Conservation (phyloP, 2,329 filamentous ascomycete species). For the Tolypocladium endophyticum region DNA sequence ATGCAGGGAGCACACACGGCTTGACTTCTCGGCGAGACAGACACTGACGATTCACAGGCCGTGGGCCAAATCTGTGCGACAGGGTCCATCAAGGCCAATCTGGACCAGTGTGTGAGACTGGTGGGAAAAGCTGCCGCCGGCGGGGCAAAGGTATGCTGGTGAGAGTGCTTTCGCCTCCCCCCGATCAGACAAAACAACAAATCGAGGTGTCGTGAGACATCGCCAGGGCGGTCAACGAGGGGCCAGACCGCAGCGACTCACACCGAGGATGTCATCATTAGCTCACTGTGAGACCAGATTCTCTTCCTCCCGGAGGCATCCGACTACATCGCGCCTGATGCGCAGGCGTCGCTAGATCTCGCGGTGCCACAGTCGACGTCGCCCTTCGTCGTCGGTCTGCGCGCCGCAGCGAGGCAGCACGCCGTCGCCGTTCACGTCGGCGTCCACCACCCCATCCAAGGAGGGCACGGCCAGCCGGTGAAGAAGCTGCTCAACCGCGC, state of each 20-base stretch:
- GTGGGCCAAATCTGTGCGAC: conserved; percentile 87
- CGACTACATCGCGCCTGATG: conserved; percentile 71
- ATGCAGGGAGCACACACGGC: background rate
- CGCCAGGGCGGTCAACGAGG: conserved; percentile 1
- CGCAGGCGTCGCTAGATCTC: conserved; percentile 59
- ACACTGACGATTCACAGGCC: conserved; percentile 34
- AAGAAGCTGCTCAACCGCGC: conserved; percentile 38
- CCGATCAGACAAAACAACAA: background rate
- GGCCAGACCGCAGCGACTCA: background rate
- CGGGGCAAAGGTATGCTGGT: conserved; percentile 58
- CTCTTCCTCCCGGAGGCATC: conserved; percentile 88
- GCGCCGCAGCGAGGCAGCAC: conserved; percentile 52
- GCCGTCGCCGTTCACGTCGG: conserved; percentile 72
- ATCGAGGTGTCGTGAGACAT: conserved; percentile 9
- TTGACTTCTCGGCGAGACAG: background rate
- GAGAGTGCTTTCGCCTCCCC: background rate
- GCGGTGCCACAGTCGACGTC: conserved; percentile 55
- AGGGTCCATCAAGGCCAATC: conserved; percentile 64
- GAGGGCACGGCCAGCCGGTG: conserved; percentile 6
- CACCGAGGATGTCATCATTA: background rate
- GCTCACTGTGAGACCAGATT: conserved; percentile 33
- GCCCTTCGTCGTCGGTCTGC: conserved; percentile 68
- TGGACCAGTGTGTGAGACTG: conserved; percentile 64
- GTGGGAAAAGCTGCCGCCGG: conserved; percentile 62
- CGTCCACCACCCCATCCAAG: conserved; percentile 60